Conservation (phyloP, 208 protist species). For the Crithidia sp. region DNA sequence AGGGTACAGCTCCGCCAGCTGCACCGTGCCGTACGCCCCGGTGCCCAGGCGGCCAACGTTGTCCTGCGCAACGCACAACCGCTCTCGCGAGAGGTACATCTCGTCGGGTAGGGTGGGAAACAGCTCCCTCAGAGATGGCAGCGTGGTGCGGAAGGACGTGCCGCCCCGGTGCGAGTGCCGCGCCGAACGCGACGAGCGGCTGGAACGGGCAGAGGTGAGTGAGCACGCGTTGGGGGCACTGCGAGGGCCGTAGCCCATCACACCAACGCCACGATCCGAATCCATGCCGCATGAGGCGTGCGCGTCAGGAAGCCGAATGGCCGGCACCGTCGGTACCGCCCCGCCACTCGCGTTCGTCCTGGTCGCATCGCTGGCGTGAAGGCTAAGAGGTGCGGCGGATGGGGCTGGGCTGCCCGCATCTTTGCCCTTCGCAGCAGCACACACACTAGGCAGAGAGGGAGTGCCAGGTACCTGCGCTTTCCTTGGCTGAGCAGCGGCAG, state of each 20-base stretch:
- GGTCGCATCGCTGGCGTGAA: not conserved
- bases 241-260: slow-evolving; percentile 26
- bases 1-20: slow-evolving; percentile 70
- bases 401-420: not conserved
- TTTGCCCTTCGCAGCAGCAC: not conserved
- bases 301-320: slow-evolving; percentile 15
- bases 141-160: slow-evolving; percentile 15
- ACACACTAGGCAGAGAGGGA: not conserved
- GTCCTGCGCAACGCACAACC: slow-evolving; percentile 38
- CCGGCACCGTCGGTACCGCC: slow-evolving; percentile 18
- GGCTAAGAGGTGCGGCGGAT: not conserved
- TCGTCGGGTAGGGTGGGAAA: slow-evolving; percentile 53
- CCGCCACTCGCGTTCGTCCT: slow-evolving; percentile 19
- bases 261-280: slow-evolving; percentile 16
- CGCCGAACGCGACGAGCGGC: slow-evolving; percentile 27
- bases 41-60: slow-evolving; percentile 37
- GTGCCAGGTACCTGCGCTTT: not conserved
- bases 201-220: slow-evolving; percentile 22
- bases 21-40: slow-evolving; percentile 65
- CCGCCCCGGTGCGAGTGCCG: slow-evolving; percentile 21
- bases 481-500: not conserved
- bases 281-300: slow-evolving; percentile 2
- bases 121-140: slow-evolving; percentile 38
- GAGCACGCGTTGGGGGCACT: slow-evolving; percentile 26
- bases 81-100: slow-evolving; percentile 51